Percentiles rank a stretch among this genome's conserved stretches.
phyloP scores from a whole-genome alignment of 164 flowering plant species.

The Dillenia turbinata region DNA sequence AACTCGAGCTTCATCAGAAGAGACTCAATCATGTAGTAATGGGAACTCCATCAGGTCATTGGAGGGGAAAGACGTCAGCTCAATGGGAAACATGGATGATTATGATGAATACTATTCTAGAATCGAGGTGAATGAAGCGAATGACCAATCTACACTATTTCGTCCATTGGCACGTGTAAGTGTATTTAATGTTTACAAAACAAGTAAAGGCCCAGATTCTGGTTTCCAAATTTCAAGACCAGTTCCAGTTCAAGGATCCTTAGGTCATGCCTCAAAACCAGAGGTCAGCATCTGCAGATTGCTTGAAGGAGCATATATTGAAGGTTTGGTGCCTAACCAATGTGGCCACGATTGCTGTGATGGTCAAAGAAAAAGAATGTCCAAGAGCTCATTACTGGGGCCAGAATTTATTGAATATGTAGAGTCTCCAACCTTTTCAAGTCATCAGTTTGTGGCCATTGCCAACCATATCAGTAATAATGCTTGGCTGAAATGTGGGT shows the following conservation, averaged over 20 bases:
- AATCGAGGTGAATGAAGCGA: constrained; percentile 20
- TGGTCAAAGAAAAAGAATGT: constrained; percentile 6
- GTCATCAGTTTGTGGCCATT: constrained; percentile 51
- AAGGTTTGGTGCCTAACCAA: constrained; percentile 45
- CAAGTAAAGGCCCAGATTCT: constrained; percentile 26
- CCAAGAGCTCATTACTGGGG: constrained; percentile 52
- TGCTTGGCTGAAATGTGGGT: constrained; percentile 63
- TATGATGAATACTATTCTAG: constrained; percentile 23
- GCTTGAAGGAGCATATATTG: constrained; percentile 40
- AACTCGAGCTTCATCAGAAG: constrained; percentile 76
- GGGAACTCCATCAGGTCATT: constrained; percentile 37
- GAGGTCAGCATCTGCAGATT: constrained; percentile 43
- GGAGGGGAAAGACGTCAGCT: constrained; percentile 46
- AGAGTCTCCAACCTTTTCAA: constrained; percentile 58
- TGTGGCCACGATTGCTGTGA: constrained; percentile 80
- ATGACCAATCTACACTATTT: constrained; percentile 40
- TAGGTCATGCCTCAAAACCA: constrained; percentile 34
- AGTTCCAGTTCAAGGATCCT: constrained; percentile 31
- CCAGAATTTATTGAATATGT: constrained; percentile 76
- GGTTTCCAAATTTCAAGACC: constrained; percentile 18
- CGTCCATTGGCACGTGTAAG: constrained; percentile 73
- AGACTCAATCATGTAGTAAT: constrained; percentile 62
- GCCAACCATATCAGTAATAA: constrained; percentile 54
- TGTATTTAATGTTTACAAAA: constrained; percentile 58
- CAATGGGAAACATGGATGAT: constrained; percentile 31